These are phyloP conservation scores for Panaeolus cyanescens DNA, from an alignment of 768 basidiomycete species.

Conservation along the genomic window DNA sequence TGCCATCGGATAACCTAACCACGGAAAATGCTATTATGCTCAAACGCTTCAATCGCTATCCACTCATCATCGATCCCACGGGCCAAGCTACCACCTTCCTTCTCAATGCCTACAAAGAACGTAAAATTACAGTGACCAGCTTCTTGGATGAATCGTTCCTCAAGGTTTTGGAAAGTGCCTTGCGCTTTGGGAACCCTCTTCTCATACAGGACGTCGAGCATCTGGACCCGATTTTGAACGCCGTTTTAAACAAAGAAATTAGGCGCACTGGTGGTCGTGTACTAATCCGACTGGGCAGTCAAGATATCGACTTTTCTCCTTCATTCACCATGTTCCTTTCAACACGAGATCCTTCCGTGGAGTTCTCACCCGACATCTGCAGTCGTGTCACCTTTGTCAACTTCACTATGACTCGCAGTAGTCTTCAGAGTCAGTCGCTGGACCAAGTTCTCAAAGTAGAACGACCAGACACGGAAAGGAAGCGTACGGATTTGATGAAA, in stretches of 20 bases:
- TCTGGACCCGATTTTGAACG: slow-evolving; percentile 95
- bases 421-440: slow-evolving; percentile 96
- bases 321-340: slow-evolving; percentile 99
- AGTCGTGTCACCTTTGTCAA: slow-evolving; percentile 96
- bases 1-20: slow-evolving; percentile 95
- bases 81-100: slow-evolving; percentile 96
- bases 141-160: slow-evolving; percentile 99
- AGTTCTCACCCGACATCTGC: slow-evolving; percentile 98
- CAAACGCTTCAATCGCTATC: slow-evolving; percentile 96
- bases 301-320: slow-evolving; percentile 99
- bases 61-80: slow-evolving; percentile 96
- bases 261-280: slow-evolving; percentile 96
- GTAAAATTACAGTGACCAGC: slow-evolving; percentile 97
- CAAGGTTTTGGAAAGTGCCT: slow-evolving; percentile 97
- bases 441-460: slow-evolving; percentile 97
- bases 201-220: slow-evolving; percentile 98
- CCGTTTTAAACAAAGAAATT: slow-evolving; percentile 96
- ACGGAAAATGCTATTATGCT: slow-evolving; percentile 99
- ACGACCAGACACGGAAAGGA: slow-evolving; percentile 93
- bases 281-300: slow-evolving; percentile 92
- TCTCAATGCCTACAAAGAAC: slow-evolving; percentile 91
- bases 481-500: slow-evolving; percentile 95
- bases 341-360: slow-evolving; percentile 94
- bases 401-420: slow-evolving; percentile 98
- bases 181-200: slow-evolving; percentile 96